Evolutionary conservation across 2,329 filamentous ascomycete genomes (phyloP).

Genomic region (Karstenula rhodostoma): DNA sequence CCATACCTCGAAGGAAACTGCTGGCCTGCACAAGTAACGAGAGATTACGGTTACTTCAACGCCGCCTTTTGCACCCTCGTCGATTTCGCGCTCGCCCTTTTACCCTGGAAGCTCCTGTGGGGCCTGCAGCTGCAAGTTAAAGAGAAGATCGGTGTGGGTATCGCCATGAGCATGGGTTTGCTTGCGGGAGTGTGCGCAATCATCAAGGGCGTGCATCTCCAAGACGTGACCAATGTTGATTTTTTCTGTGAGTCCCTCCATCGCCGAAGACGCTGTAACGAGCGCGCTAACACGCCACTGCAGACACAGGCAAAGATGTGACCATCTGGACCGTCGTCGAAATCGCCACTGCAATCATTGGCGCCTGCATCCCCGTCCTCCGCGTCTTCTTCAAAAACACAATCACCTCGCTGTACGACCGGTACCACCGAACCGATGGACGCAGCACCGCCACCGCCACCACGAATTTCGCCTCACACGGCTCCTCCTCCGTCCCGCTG

Average conservation of each 20-base stretch:
- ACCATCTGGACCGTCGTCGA: constrained; percentile 42
- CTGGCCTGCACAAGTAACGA: constrained; percentile 24
- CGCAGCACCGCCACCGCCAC: neutral
- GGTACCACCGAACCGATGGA: constrained; percentile 4
- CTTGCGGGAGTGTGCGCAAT: constrained; percentile 38
- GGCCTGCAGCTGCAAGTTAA: constrained; percentile 27
- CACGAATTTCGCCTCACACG: too few species aligned
- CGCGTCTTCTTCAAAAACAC: constrained; percentile 44
- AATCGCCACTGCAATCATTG: constrained; percentile 40
- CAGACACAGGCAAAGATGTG: constrained; percentile 40
- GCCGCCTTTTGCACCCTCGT: constrained; percentile 33
- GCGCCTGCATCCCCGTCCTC: constrained; percentile 39
- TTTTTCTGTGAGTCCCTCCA: constrained; percentile 28
- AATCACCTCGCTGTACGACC: constrained; percentile 19
- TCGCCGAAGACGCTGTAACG: neutral
- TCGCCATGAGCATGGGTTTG: constrained; percentile 43
- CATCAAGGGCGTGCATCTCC: constrained; percentile 34
- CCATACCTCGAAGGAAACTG: constrained; percentile 26
- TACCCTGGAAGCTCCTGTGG: constrained; percentile 41
- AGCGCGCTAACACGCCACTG: neutral
- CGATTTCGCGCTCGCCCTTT: constrained; percentile 36
- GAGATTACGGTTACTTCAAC: constrained; percentile 41
- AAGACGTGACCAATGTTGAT: constrained; percentile 33
- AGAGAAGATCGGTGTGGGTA: constrained; percentile 39
- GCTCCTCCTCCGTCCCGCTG: neutral